Evolutionary conservation across 306 rosid species (phyloP).

Genomic region (Cucurbita ficifolia): DNA sequence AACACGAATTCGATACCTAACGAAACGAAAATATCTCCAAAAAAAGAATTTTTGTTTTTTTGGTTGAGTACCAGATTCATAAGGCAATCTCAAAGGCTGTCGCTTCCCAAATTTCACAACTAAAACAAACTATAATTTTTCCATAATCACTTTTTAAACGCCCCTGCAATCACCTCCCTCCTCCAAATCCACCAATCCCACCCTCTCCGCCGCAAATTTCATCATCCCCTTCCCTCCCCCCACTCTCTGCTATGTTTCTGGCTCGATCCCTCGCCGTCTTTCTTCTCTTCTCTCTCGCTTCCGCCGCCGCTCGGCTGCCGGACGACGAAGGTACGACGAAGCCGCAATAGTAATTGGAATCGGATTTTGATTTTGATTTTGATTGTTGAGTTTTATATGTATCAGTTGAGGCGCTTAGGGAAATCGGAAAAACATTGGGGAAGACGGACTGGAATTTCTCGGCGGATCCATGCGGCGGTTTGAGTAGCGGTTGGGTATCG

Average conservation of each 20-base stretch:
- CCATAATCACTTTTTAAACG: not conserved
- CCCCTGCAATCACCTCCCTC: not conserved
- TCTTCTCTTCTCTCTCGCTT: not conserved
- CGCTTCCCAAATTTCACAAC: too few relatives aligned
- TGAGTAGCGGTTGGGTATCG: slow-evolving; percentile 18
- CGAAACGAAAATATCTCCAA: too few relatives aligned
- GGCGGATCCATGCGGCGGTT: slow-evolving; percentile 33
- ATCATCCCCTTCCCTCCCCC: not conserved
- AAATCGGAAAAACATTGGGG: slow-evolving; percentile 28
- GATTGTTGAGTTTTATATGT: not conserved
- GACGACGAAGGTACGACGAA: not conserved
- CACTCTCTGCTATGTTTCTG: not conserved
- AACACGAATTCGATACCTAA: too few relatives aligned
- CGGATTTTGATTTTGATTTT: too few relatives aligned
- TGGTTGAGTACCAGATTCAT: too few relatives aligned
- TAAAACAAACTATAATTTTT: not conserved
- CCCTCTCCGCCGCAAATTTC: too few relatives aligned
- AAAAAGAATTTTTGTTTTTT: too few relatives aligned
- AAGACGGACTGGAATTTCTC: slow-evolving; percentile 31
- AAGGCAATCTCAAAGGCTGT: too few relatives aligned
- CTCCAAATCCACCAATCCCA: not conserved
- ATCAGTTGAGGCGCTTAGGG: slow-evolving; percentile 27
- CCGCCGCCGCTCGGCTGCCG: not conserved
- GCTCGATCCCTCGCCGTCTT: not conserved
- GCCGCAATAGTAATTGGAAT: too few relatives aligned